Conservation (phyloP, 495 filamentous ascomycete species). For the Xylaria grammica region DNA sequence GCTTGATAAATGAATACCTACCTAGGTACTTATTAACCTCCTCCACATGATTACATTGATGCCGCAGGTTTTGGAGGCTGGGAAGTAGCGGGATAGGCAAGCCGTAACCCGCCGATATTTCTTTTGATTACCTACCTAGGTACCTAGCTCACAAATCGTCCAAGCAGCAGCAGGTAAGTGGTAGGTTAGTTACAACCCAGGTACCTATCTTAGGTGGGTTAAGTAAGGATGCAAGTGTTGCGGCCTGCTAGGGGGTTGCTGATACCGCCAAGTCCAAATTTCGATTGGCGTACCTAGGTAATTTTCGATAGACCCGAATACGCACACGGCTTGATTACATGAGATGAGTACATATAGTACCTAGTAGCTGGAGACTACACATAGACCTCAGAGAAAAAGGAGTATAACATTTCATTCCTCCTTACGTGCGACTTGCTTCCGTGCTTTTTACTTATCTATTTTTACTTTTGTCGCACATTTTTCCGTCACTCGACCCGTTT, state of each 20-base stretch:
- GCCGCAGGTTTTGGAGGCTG: too few species aligned
- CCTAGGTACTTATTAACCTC: too few species aligned
- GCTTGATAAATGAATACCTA: too few species aligned
- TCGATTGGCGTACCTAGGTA: neutral
- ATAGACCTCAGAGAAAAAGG: neutral
- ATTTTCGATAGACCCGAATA: constrained; percentile 14
- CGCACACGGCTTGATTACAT: neutral
- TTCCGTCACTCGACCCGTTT: neutral
- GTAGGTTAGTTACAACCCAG: neutral
- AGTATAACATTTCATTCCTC: constrained; percentile 1
- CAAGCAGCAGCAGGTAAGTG: too few species aligned
- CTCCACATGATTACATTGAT: too few species aligned
- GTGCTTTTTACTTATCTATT: neutral
- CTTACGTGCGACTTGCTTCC: neutral
- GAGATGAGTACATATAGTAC: too few species aligned
- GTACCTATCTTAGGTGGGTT: neutral
- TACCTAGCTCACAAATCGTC: too few species aligned
- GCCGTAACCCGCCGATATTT: too few species aligned
- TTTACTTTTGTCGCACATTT: neutral
- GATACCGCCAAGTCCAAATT: neutral
- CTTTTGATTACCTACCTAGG: too few species aligned
- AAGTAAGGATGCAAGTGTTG: too few species aligned
- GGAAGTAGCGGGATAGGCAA: too few species aligned
- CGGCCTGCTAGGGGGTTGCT: neutral
- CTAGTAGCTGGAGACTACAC: neutral